Evolutionary conservation across 345 rosid genomes (phyloP), one percentile per base, ranked within the genome.

Genomic region (Pistacia integerrima): DNA sequence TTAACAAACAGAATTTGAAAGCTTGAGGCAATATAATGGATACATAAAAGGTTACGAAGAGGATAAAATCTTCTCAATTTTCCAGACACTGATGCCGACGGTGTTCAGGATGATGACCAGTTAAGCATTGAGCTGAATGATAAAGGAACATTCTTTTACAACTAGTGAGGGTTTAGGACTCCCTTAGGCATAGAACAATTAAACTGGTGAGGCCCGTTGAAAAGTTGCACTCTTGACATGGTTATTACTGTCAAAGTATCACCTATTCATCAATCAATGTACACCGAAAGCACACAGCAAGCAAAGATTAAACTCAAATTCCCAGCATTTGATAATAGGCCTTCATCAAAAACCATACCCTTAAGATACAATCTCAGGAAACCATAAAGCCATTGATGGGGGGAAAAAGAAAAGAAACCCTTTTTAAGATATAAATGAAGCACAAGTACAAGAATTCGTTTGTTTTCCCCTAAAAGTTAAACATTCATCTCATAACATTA

Each of bases 391-490:
- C 62, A 58, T 64, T 36, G 57, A 54, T 8, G 8, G 8, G 46
- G 46, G 8, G 13, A 30, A 69, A 52, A 7, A 12, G 3, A 10
- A 70, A 36, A 17, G 56, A 59, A 67, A 48, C 14, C 44, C 9
- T 69, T 36, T 62, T 63, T 52, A 68, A 52, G 77, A 62, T 74
- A 74, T 56, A 67, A 56, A 54, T 58, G 71, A 70, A 56, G 56
- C 72, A 72, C 67, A 75, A 46, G 70, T 48, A 38, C 22, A 56
- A 75, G 54, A 57, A 38, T 35, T 41, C 46, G 36, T 56, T 5
- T 46, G 49, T 12, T 8, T 13, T 61, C 13, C 33, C 60, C 46
- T 72, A 25, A 64, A 44, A 76, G 65, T 56, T 72, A 74, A 66
- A 58, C 46, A 58, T 62, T 52, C 57, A 76, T 54, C 44, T 48